A percentile compares a stretch with the other conserved stretches of the same genome.
These are phyloP conservation scores for Dryas alaskensis DNA, from an alignment of 306 rosid genomes.

Conservation along the genomic window DNA sequence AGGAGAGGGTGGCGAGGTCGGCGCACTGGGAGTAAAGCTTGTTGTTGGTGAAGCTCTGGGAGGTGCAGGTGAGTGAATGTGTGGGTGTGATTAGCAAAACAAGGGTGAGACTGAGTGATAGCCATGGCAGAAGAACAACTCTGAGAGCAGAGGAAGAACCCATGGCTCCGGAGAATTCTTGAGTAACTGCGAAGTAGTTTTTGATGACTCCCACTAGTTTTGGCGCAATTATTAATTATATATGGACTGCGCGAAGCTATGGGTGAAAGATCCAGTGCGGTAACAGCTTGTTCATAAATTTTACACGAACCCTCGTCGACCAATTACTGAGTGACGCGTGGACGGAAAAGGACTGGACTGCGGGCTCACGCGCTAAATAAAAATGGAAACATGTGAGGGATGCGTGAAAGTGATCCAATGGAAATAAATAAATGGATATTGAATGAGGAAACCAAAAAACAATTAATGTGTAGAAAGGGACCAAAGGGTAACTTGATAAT, in stretches of 20 bases:
- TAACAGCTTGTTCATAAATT: not conserved
- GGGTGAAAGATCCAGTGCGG: not conserved
- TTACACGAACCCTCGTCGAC: not conserved
- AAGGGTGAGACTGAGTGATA: not conserved
- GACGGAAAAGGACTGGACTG: too few species aligned
- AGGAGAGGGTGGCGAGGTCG: constrained; percentile 42
- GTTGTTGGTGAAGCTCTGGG: constrained; percentile 39
- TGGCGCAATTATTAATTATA: not conserved
- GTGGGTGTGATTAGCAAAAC: constrained; percentile 28
- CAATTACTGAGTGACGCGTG: not conserved
- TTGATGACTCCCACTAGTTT: not conserved
- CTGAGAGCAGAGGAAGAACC: not conserved
- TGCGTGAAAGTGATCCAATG: not conserved
- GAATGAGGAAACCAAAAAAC: too few species aligned
- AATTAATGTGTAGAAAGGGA: too few species aligned
- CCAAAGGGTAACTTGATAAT: too few species aligned
- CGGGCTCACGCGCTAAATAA: too few species aligned
- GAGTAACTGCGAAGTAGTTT: not conserved
- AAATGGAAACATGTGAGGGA: not conserved
- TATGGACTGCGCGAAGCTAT: not conserved
- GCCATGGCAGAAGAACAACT: too few species aligned
- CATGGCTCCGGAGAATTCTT: too few species aligned
- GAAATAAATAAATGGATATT: not conserved
- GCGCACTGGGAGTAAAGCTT: constrained; percentile 47
- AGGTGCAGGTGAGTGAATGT: constrained; percentile 38